Conservation (phyloP, 108 stramenopile genomes). For the Stephanodiscus triporus region DNA sequence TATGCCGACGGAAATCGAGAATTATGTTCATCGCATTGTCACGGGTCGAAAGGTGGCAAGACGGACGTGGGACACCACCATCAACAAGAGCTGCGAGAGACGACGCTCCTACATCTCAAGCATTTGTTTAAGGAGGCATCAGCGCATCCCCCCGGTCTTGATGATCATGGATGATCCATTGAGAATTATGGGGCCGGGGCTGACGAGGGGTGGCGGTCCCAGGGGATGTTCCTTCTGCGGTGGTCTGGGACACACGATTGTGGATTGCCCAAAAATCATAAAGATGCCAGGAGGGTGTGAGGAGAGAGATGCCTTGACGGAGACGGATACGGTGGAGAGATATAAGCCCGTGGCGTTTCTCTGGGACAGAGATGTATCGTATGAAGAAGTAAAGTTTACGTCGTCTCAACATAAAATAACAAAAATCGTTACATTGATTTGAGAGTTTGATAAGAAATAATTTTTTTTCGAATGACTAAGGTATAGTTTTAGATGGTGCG, state of each 20-base stretch:
- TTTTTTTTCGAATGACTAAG: too few species aligned
- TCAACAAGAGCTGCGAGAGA: conserved; percentile 96
- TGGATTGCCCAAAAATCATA: conserved; percentile 98
- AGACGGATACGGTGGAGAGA: conserved; percentile 93
- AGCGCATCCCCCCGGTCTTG: conserved; percentile 97
- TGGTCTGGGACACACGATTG: conserved; percentile 98
- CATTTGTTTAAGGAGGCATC: conserved; percentile 97
- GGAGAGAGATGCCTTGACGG: conserved; percentile 91
- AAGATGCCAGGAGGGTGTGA: conserved; percentile 93
- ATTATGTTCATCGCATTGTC: conserved; percentile 94
- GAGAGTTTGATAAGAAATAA: too few species aligned
- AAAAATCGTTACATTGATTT: too few species aligned
- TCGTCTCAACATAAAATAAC: too few species aligned
- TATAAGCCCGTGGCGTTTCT: conserved; percentile 7
- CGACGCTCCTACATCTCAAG: conserved; percentile 94
- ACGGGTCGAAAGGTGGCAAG: conserved; percentile 99
- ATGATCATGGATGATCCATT: conserved; percentile 97
- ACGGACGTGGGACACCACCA: conserved; percentile 99
- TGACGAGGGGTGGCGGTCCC: conserved; percentile 66
- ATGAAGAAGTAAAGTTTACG: too few species aligned
- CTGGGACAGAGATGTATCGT: background rate
- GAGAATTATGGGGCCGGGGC: conserved; percentile 41
- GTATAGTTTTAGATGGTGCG: too few species aligned
- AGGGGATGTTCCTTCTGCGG: conserved; percentile 98
- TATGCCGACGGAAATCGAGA: conserved; percentile 99